Conservation (phyloP, 805 yeast species). For the Candida loeiensis region DNA sequence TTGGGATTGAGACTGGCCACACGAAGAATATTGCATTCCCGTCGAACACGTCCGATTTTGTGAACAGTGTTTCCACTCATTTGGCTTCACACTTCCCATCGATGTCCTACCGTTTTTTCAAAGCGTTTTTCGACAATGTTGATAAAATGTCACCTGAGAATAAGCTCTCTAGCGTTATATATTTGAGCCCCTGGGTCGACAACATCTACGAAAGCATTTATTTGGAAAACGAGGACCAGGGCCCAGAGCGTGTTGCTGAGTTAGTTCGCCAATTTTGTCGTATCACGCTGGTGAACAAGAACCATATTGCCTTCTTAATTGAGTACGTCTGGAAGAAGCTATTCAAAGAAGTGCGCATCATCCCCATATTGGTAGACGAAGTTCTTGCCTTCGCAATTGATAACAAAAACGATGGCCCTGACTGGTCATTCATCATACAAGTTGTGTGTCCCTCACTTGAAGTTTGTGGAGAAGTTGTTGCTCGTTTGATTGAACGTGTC, state of each 20-base stretch:
- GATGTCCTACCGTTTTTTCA: conserved; percentile 58
- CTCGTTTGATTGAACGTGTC: conserved; percentile 53
- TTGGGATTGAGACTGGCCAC: conserved; percentile 53
- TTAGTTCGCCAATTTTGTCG: conserved; percentile 60
- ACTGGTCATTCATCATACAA: conserved; percentile 60
- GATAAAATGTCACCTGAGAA: conserved; percentile 35
- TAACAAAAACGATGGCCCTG: conserved; percentile 69
- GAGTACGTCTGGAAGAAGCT: conserved; percentile 66
- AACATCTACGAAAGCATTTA: conserved; percentile 60
- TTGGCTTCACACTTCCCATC: conserved; percentile 56
- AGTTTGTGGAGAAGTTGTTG: conserved; percentile 61
- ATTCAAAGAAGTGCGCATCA: conserved; percentile 57
- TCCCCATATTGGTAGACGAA: conserved; percentile 63
- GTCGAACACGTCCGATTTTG: conserved; percentile 58
- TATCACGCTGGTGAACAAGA: conserved; percentile 48
- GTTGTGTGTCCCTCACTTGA: conserved; percentile 74
- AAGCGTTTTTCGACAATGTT: conserved; percentile 44
- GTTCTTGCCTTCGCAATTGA: conserved; percentile 71
- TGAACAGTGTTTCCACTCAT: conserved; percentile 52
- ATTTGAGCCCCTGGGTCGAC: conserved; percentile 71
- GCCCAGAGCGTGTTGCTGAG: conserved; percentile 57
- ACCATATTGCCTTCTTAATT: conserved; percentile 51
- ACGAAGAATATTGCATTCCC: conserved; percentile 67
- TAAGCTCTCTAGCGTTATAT: conserved; percentile 43
- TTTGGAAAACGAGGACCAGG: conserved; percentile 50